Base-by-base conservation (phyloP, 805 yeast species). In the Nakazawaea anatomiae region DNA sequence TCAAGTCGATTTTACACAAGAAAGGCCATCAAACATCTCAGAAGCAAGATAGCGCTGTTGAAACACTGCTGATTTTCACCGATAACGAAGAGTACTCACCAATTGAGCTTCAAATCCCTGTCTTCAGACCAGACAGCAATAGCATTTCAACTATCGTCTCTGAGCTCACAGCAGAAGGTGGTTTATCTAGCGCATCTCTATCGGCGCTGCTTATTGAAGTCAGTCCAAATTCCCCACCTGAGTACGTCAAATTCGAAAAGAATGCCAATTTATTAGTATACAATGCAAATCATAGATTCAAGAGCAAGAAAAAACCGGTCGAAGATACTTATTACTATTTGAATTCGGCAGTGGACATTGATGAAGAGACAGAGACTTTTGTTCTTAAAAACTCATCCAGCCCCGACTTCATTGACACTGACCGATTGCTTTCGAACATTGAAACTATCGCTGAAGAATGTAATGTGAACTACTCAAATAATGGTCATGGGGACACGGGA, bases 221-320 rank as follows among this genome's bases (percentile, higher is more conserved):
- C 5, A 14, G 10, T 43, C 18, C 30, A 7, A 18, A 42, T 10
- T 18, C 25, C 8, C 6, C 14, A 6, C 9, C n/a, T 6, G 46
- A 29, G 10, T 5, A 34, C 34, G 18, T 47, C 18, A 47, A 9
- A 25, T 40, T 47, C 14, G 30, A 47, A 8, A 30, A 34, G 10
- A 10, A 31, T 14, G 50, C 50, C 8, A 47, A 34, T 38, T 25
- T 47, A 29, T 47, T 47, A 27, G 40, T 47, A 6, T 47, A 47
- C 29, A 28, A 46, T n/a, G 43, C 36, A 4, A 39, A 29, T 14
- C 14, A 35, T n/a, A 42, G 31, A 14, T 28, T 43, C 27, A 29
- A 42, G 35, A 25, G 12, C 9, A 40, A 42, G 25, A 29, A 30
- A 10, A 11, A 11, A 42, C 8, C 25, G 41, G 27, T 25, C 10